Conservation (phyloP, 805 yeast species). For the Yamadazyma sp. region DNA sequence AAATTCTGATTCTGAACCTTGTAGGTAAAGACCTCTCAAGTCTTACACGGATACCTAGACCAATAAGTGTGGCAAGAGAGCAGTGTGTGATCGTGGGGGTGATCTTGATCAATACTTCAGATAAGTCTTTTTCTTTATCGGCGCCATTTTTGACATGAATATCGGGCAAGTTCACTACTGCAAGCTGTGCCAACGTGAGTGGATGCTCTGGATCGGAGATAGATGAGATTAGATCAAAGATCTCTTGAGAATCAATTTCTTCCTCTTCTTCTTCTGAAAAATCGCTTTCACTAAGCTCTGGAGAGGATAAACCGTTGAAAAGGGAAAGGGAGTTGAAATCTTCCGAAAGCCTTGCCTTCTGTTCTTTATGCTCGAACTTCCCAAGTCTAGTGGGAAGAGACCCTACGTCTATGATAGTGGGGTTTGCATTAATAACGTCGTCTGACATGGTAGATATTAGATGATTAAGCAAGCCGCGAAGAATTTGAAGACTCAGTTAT, state of each 20-base stretch:
- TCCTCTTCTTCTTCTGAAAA: constrained; percentile 46
- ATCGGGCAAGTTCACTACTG: constrained; percentile 85
- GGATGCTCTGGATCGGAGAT: constrained; percentile 99
- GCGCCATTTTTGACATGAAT: constrained; percentile 63
- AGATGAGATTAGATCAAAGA: constrained; percentile 79
- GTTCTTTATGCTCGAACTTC: constrained; percentile 1
- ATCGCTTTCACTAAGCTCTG: constrained; percentile 12
- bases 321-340: constrained; percentile 32
- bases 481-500: too few relatives aligned
- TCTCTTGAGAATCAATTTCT: constrained; percentile 83
- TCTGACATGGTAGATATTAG: constrained; percentile 13
- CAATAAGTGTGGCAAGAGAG: constrained; percentile 92
- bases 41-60: constrained; percentile 90
- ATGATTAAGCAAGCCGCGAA: too few relatives aligned
- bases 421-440: constrained; percentile 75
- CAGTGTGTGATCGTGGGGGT: constrained; percentile 99
- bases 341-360: constrained; percentile 3
- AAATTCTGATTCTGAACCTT: constrained; percentile 73
- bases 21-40: constrained; percentile 86
- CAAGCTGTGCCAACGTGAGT: constrained; percentile 85
- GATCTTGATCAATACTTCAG: constrained; percentile 76
- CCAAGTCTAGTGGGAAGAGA: constrained; percentile 69
- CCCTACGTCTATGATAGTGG: constrained; percentile 73
- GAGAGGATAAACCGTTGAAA: constrained; percentile 18
- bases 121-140: constrained; percentile 42